phyloP scores from a whole-genome alignment of 192 early-diverging fungal genomes.

The Umbelopsis sp. region DNA sequence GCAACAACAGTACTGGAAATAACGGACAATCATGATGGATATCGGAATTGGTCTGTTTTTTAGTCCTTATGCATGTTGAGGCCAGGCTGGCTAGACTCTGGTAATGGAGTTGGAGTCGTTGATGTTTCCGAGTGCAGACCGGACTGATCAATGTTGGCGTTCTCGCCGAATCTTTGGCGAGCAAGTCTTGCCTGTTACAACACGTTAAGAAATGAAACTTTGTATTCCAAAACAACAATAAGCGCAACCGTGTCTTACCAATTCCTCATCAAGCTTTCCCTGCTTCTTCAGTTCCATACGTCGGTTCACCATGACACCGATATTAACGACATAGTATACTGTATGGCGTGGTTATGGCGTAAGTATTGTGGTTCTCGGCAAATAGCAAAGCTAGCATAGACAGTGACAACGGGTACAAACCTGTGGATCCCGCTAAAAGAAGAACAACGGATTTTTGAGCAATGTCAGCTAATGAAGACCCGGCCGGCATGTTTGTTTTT shows the following conservation, averaged over 20 bases:
- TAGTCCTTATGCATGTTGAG: constrained; percentile 4
- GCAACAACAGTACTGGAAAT: too few species aligned
- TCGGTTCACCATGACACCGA: constrained; percentile 36
- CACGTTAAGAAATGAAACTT: not conserved
- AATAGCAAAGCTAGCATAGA: too few species aligned
- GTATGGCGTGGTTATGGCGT: not conserved
- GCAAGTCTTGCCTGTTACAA: not conserved
- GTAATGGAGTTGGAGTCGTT: constrained; percentile 36
- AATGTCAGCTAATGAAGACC: constrained; percentile 35
- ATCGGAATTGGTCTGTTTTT: not conserved
- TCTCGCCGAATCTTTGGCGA: not conserved
- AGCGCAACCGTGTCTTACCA: constrained; percentile 27
- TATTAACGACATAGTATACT: constrained; percentile 43
- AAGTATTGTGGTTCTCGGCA: too few species aligned
- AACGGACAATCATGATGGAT: too few species aligned
- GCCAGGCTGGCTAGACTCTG: constrained; percentile 24
- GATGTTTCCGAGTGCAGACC: constrained; percentile 29
- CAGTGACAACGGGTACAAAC: not conserved
- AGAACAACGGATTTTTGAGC: constrained; percentile 41
- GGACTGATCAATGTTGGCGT: constrained; percentile 14
- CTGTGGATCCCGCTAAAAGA: constrained; percentile 38
- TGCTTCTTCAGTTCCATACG: constrained; percentile 42
- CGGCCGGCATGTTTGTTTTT: constrained; percentile 22
- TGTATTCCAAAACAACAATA: not conserved
- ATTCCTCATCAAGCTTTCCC: constrained; percentile 42